These are phyloP conservation scores for Yueomyces sinensis DNA, from an alignment of 805 yeast genomes.

Conservation along the genomic window DNA sequence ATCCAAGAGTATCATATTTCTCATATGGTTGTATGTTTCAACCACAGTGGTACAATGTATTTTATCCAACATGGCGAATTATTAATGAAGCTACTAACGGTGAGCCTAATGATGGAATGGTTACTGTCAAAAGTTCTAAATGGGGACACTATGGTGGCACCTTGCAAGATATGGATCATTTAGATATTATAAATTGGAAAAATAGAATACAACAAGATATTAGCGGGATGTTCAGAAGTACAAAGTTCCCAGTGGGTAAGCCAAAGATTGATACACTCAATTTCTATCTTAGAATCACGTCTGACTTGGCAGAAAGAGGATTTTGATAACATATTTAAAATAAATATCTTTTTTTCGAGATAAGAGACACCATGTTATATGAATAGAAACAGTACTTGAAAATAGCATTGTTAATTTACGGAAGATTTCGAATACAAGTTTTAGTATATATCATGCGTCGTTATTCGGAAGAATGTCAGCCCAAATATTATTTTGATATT, in stretches of 20 bases:
- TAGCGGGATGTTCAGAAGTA: not conserved
- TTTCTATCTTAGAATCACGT: slow-evolving; percentile 54
- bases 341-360: too few relatives aligned
- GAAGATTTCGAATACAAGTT: too few relatives aligned
- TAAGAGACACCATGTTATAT: too few relatives aligned
- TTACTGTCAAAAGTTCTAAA: slow-evolving; percentile 58
- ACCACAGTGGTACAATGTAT: slow-evolving; percentile 51
- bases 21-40: slow-evolving; percentile 69
- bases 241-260: slow-evolving; percentile 11
- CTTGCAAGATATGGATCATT: slow-evolving; percentile 64
- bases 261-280: slow-evolving; percentile 51
- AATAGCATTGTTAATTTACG: too few relatives aligned
- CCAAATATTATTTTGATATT: too few relatives aligned
- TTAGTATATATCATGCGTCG: too few relatives aligned
- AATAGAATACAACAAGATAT: slow-evolving; percentile 32
- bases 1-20: slow-evolving; percentile 54
- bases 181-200: slow-evolving; percentile 79
- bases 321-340: too few relatives aligned
- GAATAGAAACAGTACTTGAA: too few relatives aligned
- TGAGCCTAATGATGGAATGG: slow-evolving; percentile 76
- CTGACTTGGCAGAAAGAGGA: slow-evolving; percentile 45
- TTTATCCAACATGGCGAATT: slow-evolving; percentile 50
- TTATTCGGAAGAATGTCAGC: too few relatives aligned
- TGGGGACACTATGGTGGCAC: slow-evolving; percentile 86
- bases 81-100: slow-evolving; percentile 30